Evolutionary conservation across 169 alveolate species (phyloP), one percentile per base, ranked within the genome.

Genomic region (Plasmodium malariae): DNA sequence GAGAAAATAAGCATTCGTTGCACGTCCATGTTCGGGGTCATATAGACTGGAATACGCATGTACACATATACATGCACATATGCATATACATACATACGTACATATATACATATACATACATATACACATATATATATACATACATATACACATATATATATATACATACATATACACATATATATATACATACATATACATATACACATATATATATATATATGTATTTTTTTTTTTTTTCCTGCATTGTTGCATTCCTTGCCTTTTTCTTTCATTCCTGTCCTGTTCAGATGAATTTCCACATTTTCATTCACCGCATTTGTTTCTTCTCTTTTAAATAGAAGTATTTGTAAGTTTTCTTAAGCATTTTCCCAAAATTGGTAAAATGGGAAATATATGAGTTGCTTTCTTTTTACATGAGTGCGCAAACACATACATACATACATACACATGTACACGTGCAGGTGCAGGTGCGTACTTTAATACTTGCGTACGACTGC

Each of bases 241-340:
- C 1, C 3, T 24, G 17, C 11, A 0, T 54, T 54, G 7, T 32
- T 62, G 9, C 9, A 11, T 63, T 63, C 9, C 12, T 2, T 60
- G 30, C 88, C 88, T 21, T 59, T 74, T 40, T 60, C 88, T 3
- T 19, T 34, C 7, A 49, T 34, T 43, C 14, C 51, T 26, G 70
- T 36, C 17, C 17, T 60, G 60, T 74, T 62, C 17, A 59, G 88
- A 21, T 48, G 68, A 40, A 74, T 40, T 40, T 74, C 68, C 34
- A 74, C 88, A 57, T 74, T 74, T 62, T 59, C 67, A 3, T 59
- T 30, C 49, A 32, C 49, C 21, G 9, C 65, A 17, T 21, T 40
- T n/a, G 32, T 32, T 11, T 74, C 71, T 28, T 74, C 74, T 60
- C 49, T 74, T 74, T 74, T 60, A 67, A 74, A 74, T 43, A 60